Conservation (phyloP, 1,284 basidiomycete genomes). For the Fomitopsis palustris region DNA sequence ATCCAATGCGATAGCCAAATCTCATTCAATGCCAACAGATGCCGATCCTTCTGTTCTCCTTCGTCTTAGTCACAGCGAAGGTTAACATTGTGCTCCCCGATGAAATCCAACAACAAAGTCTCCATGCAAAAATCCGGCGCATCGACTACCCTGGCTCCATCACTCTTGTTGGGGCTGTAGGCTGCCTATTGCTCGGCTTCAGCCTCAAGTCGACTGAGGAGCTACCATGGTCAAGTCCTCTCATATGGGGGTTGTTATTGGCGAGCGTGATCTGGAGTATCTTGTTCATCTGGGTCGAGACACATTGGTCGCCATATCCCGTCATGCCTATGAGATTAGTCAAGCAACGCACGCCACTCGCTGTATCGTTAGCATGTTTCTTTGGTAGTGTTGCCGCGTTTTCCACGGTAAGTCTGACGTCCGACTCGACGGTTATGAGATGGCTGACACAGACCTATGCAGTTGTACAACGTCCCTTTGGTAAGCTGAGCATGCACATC, state of each 20-base stretch:
- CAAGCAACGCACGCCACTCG: slow-evolving; percentile 70
- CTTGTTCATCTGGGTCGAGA: slow-evolving; percentile 73
- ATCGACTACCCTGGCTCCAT: slow-evolving; percentile 83
- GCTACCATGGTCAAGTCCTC: slow-evolving; percentile 69
- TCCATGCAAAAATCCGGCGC: slow-evolving; percentile 64
- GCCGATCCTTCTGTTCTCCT: slow-evolving; percentile 70
- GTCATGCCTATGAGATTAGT: slow-evolving; percentile 84
- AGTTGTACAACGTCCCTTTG: slow-evolving; percentile 86
- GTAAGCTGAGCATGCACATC: slow-evolving; percentile 34
- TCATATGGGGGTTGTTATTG: slow-evolving; percentile 63
- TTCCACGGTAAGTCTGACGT: slow-evolving; percentile 62
- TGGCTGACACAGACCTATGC: slow-evolving; percentile 7
- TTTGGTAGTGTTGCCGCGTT: slow-evolving; percentile 74
- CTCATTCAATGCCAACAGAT: slow-evolving; percentile 41
- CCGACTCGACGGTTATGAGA: not conserved
- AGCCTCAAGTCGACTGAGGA: slow-evolving; percentile 82
- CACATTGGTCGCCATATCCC: slow-evolving; percentile 70
- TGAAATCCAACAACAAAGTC: slow-evolving; percentile 54
- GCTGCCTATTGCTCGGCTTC: slow-evolving; percentile 71
- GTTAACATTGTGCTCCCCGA: slow-evolving; percentile 67
- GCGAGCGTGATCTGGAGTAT: slow-evolving; percentile 50
- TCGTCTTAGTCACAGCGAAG: slow-evolving; percentile 66
- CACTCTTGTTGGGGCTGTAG: slow-evolving; percentile 74
- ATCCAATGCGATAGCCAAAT: not conserved
- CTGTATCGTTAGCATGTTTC: slow-evolving; percentile 80